phyloP scores from a whole-genome alignment of 2,329 filamentous ascomycete species.

The Aspergillus sp. region DNA sequence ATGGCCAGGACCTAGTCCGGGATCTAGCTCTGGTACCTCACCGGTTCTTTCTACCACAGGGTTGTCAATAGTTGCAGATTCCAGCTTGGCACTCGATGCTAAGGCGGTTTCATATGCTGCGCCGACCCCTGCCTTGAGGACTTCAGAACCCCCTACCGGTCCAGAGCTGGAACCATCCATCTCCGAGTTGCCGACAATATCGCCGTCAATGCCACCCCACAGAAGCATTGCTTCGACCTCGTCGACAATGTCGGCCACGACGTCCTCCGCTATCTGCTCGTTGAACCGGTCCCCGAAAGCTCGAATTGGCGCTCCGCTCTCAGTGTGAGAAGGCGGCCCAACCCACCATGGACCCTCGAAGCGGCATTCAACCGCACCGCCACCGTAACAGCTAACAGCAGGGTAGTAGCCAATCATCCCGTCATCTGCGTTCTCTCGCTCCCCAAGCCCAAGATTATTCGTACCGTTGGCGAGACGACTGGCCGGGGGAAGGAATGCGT shows the following conservation, averaged over 20 bases:
- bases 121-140: conserved; percentile 32
- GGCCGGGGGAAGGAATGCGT: conserved; percentile 88
- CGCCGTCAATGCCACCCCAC: conserved; percentile 47
- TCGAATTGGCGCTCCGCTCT: conserved; percentile 48
- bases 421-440: conserved; percentile 85
- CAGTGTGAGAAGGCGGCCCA: conserved; percentile 62
- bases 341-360: conserved; percentile 94
- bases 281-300: conserved; percentile 76
- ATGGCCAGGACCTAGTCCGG: conserved; percentile 12
- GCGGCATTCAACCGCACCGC: conserved; percentile 87
- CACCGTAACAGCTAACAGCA: conserved; percentile 86
- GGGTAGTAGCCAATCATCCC: conserved; percentile 96
- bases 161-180: conserved; percentile 25
- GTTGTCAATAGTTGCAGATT: conserved; percentile 12
- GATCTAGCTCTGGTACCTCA: conserved; percentile 6
- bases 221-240: conserved; percentile 77
- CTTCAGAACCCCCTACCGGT: conserved; percentile 32
- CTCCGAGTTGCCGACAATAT: conserved; percentile 30
- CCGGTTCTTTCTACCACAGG: conserved; percentile 19
- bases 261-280: conserved; percentile 92
- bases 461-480: conserved; percentile 54
- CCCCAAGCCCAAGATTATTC: conserved; percentile 57
- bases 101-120: conserved; percentile 29
- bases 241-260: conserved; percentile 89
- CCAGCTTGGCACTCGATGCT: conserved; percentile 8